Evolutionary conservation across 768 basidiomycete species (phyloP).

Genomic region (Termitomyces sp.): DNA sequence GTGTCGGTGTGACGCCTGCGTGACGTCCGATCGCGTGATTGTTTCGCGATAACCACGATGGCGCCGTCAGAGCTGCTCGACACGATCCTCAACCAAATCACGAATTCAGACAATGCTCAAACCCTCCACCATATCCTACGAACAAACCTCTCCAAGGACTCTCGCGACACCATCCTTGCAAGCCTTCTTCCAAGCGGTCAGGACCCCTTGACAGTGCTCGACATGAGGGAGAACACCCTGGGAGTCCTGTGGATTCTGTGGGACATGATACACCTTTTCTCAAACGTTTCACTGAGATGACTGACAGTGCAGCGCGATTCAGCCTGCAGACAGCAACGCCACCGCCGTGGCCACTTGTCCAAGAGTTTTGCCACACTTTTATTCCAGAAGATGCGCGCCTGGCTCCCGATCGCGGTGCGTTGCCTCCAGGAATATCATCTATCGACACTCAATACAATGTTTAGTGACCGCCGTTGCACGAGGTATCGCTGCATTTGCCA

Average conservation of each 20-base stretch:
- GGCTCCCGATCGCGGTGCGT: slow-evolving; percentile 66
- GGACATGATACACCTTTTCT: slow-evolving; percentile 22
- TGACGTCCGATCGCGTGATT: not conserved
- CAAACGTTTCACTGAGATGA: not conserved
- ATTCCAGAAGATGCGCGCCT: slow-evolving; percentile 58
- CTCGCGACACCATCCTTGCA: slow-evolving; percentile 53
- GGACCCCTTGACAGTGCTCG: slow-evolving; percentile 64
- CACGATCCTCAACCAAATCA: slow-evolving; percentile 44
- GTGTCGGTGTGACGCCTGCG: not conserved
- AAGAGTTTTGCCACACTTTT: slow-evolving; percentile 62
- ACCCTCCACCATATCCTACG: slow-evolving; percentile 44
- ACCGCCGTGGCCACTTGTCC: slow-evolving; percentile 41
- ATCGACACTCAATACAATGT: not conserved
- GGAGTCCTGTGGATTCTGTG: slow-evolving; percentile 74
- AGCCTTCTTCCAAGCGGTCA: slow-evolving; percentile 53
- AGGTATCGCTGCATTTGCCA: slow-evolving; percentile 44
- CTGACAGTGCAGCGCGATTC: slow-evolving; percentile 57
- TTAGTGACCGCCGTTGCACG: slow-evolving; percentile 66
- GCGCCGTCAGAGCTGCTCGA: slow-evolving; percentile 24
- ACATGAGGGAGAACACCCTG: slow-evolving; percentile 54
- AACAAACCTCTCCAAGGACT: slow-evolving; percentile 50
- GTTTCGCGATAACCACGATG: not conserved
- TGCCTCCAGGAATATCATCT: not conserved
- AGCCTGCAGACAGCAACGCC: slow-evolving; percentile 33
- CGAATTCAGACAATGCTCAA: slow-evolving; percentile 32